Base-by-base conservation (phyloP, 129 eudicot species). In the Saussurea involucrata region DNA sequence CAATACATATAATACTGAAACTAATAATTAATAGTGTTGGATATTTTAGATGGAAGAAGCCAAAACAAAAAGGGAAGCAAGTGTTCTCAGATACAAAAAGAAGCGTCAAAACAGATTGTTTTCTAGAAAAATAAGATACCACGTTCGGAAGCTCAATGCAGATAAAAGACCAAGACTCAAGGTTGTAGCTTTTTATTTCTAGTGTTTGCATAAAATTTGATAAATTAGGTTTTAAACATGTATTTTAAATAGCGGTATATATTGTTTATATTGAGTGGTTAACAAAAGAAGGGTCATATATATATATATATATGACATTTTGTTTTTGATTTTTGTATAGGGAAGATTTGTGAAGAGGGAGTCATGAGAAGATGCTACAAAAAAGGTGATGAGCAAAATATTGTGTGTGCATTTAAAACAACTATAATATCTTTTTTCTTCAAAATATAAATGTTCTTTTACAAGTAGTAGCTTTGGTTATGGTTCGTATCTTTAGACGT, bases 81-180 rank as follows among this genome's bases (percentile, higher is more conserved):
- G 89, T 31, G 82, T 86, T 55, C 55, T 86, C 8, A 79, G 80
- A 49, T 86, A 86, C 73, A 86, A 68, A 83, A 77, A 82, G 72
- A 82, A 86, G 81, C 81, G 89, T 27, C 79, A 79, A 8, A 82
- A 24, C 29, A 76, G 89, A 68, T 31, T 86, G 28, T 79, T 79
- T 49, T 72, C 80, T 3, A 76, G 80, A 22, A 82, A 79, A 31
- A 86, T 86, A 68, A 66, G 85, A 83, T 86, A 86, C 76, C 73
- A 86, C 64, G 83, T 86, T 44, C 85, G 89, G 42, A 86, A 86
- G 18, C 86, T 86, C 61, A 86, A 82, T 79, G 89, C 87, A 0
- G 87, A 86, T 64, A 86, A 82, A 17, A 75, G 89, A 67, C 85
- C 89, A 34, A 70, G 87, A 71, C 44, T 79, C 37, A 86, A 86